These are phyloP conservation scores for Vitis hybrid DNA, from an alignment of 177 flowering plant genomes.

Conservation along the genomic window DNA sequence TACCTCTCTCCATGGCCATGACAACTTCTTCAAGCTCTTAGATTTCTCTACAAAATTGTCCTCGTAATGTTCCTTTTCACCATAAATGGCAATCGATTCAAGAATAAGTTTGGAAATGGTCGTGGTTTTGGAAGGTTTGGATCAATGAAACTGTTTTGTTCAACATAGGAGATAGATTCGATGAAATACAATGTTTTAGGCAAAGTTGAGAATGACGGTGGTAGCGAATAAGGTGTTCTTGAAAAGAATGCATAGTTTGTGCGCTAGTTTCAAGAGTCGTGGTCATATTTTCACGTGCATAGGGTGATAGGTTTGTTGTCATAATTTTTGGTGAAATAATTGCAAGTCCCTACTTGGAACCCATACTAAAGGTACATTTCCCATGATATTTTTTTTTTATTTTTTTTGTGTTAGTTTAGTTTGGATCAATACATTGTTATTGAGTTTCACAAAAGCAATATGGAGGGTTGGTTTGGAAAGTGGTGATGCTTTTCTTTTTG, in stretches of 20 bases:
- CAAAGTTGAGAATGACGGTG: slow-evolving; percentile 6
- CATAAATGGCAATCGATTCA: too few relatives aligned
- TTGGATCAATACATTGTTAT: not conserved
- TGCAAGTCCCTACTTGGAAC: slow-evolving; percentile 52
- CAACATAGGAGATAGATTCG: not conserved
- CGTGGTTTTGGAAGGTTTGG: too few relatives aligned
- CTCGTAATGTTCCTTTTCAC: too few relatives aligned
- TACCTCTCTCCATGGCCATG: not conserved
- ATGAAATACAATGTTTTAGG: slow-evolving; percentile 12
- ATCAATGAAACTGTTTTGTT: not conserved
- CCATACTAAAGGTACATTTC: slow-evolving; percentile 58
- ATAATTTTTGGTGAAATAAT: slow-evolving; percentile 77
- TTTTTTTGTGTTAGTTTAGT: slow-evolving; percentile 7
- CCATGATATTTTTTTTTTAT: not conserved
- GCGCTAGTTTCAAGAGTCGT: slow-evolving; percentile 70
- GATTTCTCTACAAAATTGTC: not conserved
- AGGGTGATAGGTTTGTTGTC: slow-evolving; percentile 75
- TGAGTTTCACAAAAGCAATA: too few relatives aligned
- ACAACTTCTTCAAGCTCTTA: not conserved
- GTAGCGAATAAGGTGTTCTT: slow-evolving; percentile 7
- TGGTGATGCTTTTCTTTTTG: too few relatives aligned
- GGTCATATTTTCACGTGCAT: slow-evolving; percentile 84
- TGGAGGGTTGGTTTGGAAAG: too few relatives aligned
- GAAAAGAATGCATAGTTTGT: slow-evolving; percentile 62
- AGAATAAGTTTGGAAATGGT: too few relatives aligned